Evolutionary conservation across 2,329 filamentous ascomycete genomes (phyloP), one percentile per base, ranked within the genome.

Genomic region (Fusarium albosuccineum): DNA sequence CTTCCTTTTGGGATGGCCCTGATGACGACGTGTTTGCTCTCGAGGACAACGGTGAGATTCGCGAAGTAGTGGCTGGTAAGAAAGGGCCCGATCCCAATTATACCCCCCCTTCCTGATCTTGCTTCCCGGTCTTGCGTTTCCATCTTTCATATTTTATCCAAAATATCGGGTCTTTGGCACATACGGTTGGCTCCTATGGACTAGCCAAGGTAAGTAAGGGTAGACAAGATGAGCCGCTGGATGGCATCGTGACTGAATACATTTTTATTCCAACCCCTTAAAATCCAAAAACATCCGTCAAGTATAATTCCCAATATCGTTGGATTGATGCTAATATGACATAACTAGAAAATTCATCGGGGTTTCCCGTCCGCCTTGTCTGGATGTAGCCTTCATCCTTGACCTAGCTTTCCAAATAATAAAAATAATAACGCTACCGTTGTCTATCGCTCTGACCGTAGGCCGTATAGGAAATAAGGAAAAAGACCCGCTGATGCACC

Each of bases 401-500:
- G 36, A 30, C 37, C 27, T 16, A 39, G 37, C 36, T 51, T 40
- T 57, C 48, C 53, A 48, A 49, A 45, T 49, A 37, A 57, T 41
- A 46, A n/a, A 48, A 22, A 4, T 3, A 22, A 22, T 22, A 49
- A 44, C 39, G 59, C 34, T 45, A 17, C 29, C 34, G 16, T 26
- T 39, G 50, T 70, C 61, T 66, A 71, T 61, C 45, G 26, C 37
- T 30, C 46, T 51, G 34, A 14, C 56, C 52, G 49, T 57, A 52
- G 26, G 57, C 53, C 42, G 45, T 22, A 63, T 57, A 51, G 36
- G 46, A 26, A 62, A 55, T 26, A 55, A 49, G 16, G 13, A 48
- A 26, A 60, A 66, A 58, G 42, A 46, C 49, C 53, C 59, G 34
- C 62, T 62, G 39, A 62, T 67, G 57, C 58, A 58, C 58, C 62